These are phyloP conservation scores for Kwoniella sp. DNA, from an alignment of 768 basidiomycete species.

Conservation along the genomic window DNA sequence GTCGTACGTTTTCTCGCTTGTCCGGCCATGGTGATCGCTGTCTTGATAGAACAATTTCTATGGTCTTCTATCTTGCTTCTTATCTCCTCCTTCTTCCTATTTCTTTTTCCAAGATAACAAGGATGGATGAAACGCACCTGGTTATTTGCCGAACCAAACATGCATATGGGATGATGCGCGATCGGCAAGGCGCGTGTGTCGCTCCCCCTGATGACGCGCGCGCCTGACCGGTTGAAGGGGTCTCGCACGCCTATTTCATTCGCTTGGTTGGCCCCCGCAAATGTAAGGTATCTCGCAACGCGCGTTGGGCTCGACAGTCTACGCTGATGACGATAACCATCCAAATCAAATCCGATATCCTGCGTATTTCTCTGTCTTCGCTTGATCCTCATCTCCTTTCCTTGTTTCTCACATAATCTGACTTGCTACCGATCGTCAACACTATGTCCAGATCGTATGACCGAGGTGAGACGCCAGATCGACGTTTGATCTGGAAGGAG, in stretches of 20 bases:
- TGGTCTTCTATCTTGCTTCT: no score
- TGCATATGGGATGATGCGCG: background rate
- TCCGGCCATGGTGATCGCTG: slow-evolving; percentile 2
- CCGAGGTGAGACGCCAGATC: slow-evolving; percentile 66
- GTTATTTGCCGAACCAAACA: slow-evolving; percentile 3
- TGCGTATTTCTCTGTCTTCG: no score
- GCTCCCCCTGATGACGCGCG: no score
- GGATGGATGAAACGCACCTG: no score
- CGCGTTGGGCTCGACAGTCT: slow-evolving; percentile 6
- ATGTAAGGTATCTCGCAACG: background rate
- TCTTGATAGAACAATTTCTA: no score
- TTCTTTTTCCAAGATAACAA: background rate
- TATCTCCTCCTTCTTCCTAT: background rate
- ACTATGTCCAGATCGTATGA: slow-evolving; percentile 82
- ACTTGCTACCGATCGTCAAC: no score
- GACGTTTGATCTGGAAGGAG: no score
- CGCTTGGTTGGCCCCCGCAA: slow-evolving; percentile 15
- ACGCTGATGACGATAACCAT: background rate
- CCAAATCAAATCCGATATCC: no score
- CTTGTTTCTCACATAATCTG: background rate
- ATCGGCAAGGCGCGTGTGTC: no score
- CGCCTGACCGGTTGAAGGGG: no score
- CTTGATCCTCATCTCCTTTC: no score
- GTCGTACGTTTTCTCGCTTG: slow-evolving; percentile 21
- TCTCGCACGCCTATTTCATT: background rate